Percentiles rank a stretch among this genome's conserved stretches.
phyloP scores from a whole-genome alignment of 2,329 filamentous ascomycete species.

The Cladophialophora bantiana region DNA sequence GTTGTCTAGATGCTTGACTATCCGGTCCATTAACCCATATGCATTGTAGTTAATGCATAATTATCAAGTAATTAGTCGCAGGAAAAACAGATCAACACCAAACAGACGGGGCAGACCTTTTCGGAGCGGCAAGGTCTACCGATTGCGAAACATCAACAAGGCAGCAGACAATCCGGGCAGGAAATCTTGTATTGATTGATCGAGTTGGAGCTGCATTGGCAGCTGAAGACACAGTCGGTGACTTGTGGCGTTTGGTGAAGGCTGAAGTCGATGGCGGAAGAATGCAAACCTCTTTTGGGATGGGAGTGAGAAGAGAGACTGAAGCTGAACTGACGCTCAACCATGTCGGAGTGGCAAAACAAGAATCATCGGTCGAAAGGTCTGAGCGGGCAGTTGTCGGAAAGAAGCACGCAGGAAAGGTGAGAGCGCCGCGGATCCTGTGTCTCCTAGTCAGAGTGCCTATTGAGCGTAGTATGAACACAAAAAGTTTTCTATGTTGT shows the following conservation, averaged over 20 bases:
- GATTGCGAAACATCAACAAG: conserved; percentile 2
- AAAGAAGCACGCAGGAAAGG: background rate
- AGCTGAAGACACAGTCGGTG: conserved; percentile 1
- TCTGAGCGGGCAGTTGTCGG: background rate
- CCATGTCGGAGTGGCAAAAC: background rate
- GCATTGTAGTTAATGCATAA: conserved; percentile 49
- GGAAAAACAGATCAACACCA: background rate
- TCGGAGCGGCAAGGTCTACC: background rate
- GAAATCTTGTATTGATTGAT: conserved; percentile 19
- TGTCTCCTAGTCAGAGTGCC: conserved; percentile 5
- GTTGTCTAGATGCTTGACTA: conserved; percentile 55
- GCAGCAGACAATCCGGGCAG: conserved; percentile 10
- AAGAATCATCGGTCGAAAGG: background rate
- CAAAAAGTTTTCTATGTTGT: conserved; percentile 16
- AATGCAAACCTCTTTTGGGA: conserved; percentile 1
- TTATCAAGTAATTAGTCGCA: conserved; percentile 8
- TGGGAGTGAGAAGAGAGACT: background rate
- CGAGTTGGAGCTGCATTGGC: conserved; percentile 27
- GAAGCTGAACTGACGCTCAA: background rate
- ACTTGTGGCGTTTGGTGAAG: background rate
- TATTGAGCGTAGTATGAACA: conserved; percentile 26
- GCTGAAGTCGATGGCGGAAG: background rate
- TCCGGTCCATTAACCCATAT: conserved; percentile 60
- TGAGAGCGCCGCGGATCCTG: background rate
- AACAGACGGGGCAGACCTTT: background rate